Conservation (phyloP, 2,329 filamentous ascomycete genomes). For the Aschersonia sp. region DNA sequence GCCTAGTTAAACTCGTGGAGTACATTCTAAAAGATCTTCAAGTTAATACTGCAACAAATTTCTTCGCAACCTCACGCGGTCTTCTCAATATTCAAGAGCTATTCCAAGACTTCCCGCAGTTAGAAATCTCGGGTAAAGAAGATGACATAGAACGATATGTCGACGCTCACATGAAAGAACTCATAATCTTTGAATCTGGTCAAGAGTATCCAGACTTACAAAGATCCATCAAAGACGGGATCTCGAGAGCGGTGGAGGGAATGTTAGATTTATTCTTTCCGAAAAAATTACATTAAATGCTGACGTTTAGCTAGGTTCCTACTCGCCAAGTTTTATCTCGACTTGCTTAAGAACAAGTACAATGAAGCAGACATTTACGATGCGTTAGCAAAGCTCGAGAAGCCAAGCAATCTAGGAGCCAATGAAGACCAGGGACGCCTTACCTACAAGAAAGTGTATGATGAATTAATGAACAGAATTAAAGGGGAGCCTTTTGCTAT, state of each 20-base stretch:
- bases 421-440: slow-evolving; percentile 9
- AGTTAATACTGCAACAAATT: background rate
- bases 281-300: background rate
- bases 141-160: background rate
- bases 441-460: slow-evolving; percentile 19
- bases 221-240: background rate
- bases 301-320: background rate
- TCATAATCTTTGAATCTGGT: background rate
- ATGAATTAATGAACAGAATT: slow-evolving; percentile 24
- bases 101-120: background rate
- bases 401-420: background rate
- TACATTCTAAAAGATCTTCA: background rate
- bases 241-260: background rate
- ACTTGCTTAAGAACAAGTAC: background rate
- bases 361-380: background rate
- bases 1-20: background rate
- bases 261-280: background rate
- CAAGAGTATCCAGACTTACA: background rate
- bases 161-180: background rate
- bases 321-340: background rate
- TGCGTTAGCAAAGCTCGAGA: background rate
- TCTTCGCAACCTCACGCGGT: background rate
- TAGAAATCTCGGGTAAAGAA: background rate
- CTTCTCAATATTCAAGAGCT: background rate
- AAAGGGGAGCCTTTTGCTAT: slow-evolving; percentile 12